Evolutionary conservation across 352 stramenopile genomes (phyloP).

Genomic region (Nothophytophthora sp.): DNA sequence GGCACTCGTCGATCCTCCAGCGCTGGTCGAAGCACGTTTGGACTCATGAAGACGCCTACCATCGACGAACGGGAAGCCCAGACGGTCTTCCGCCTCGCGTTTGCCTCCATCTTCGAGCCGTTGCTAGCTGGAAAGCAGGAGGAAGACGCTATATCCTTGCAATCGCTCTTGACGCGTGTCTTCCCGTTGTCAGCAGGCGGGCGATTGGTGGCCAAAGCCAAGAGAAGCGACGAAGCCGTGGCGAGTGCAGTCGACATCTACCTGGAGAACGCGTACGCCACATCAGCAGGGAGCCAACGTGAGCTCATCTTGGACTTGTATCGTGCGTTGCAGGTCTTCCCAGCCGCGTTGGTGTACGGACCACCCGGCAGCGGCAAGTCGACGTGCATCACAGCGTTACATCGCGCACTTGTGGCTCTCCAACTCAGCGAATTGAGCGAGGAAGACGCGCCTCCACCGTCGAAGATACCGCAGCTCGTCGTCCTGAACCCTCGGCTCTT

Average conservation of each 20-base stretch:
- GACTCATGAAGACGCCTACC: background rate
- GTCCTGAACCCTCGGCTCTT: conserved; percentile 34
- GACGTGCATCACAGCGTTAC: conserved; percentile 46
- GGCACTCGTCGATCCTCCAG: conserved; percentile 2
- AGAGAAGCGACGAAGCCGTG: conserved; percentile 36
- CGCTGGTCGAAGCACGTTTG: background rate
- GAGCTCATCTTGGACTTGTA: conserved; percentile 42
- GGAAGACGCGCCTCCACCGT: conserved; percentile 2
- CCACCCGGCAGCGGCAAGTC: conserved; percentile 41
- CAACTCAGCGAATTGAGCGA: conserved; percentile 32
- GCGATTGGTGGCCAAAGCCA: conserved; percentile 23
- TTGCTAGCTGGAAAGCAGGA: background rate
- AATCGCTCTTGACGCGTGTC: conserved; percentile 5
- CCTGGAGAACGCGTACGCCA: conserved; percentile 25
- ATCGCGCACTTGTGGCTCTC: conserved; percentile 48
- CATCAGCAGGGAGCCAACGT: conserved; percentile 12
- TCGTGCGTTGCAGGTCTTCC: conserved; percentile 26
- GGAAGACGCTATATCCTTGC: background rate
- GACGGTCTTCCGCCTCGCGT: conserved; percentile 19
- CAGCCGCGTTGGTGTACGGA: conserved; percentile 42
- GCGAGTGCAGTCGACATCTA: conserved; percentile 49
- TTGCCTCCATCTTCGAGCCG: background rate
- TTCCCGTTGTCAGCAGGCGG: conserved; percentile 33
- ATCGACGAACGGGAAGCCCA: conserved; percentile 7
- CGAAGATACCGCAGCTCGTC: conserved; percentile 20